Evolutionary conservation across 495 filamentous ascomycete genomes (phyloP).

Genomic region (Hypoxylon trugodes): DNA sequence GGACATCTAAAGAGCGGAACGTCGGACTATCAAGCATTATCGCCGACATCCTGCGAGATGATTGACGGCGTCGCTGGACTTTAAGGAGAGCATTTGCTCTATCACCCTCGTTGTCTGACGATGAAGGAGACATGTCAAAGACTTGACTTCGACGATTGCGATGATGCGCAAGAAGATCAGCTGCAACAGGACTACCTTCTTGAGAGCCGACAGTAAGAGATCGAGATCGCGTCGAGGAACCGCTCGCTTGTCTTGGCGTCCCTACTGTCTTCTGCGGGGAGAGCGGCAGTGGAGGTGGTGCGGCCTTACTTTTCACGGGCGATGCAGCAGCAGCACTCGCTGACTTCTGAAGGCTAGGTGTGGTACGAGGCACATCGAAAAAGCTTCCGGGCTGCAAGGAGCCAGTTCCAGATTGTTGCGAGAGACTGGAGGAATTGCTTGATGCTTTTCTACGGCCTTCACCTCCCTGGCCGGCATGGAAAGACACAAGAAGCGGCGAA

Average conservation of each 20-base stretch:
- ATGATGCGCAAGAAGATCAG: conserved; percentile 77
- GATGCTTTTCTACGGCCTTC: conserved; percentile 71
- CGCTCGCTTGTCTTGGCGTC: conserved; percentile 56
- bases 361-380: conserved; percentile 73
- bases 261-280: conserved; percentile 61
- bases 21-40: conserved; percentile 82
- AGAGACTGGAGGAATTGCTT: conserved; percentile 83
- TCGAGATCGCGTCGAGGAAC: conserved; percentile 68
- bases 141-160: conserved; percentile 93
- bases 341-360: conserved; percentile 66
- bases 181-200: conserved; percentile 76
- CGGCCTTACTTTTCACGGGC: conserved; percentile 76
- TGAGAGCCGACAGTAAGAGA: conserved; percentile 96
- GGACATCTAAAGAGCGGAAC: conserved; percentile 90
- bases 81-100: conserved; percentile 91
- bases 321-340: conserved; percentile 69
- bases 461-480: conserved; percentile 73
- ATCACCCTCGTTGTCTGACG: conserved; percentile 95
- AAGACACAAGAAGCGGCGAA: conserved; percentile 91
- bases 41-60: conserved; percentile 88
- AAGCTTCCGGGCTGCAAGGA: conserved; percentile 78
- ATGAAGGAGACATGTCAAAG: conserved; percentile 95
- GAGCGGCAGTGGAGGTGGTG: conserved; percentile 56
- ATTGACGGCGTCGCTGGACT: conserved; percentile 90
- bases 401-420: conserved; percentile 72